Conservation (phyloP, 768 basidiomycete species). For the Scleroderma bovista region DNA sequence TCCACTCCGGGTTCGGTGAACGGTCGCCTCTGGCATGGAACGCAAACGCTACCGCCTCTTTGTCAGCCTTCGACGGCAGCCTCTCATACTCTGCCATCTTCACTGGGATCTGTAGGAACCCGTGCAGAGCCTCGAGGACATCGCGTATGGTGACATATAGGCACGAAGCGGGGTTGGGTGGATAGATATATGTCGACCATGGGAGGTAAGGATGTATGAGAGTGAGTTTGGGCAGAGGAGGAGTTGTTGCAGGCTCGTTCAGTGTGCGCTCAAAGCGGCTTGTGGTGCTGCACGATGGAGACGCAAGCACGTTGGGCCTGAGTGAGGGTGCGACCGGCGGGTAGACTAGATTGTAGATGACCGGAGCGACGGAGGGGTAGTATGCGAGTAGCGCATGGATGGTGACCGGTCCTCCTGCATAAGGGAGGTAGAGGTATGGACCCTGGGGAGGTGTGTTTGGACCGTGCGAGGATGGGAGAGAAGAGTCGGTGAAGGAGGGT, state of each 20-base stretch:
- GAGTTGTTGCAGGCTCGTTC: constrained; percentile 28
- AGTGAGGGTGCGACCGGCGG: constrained; percentile 15
- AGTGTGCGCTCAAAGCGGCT: constrained; percentile 19
- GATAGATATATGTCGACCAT: constrained; percentile 29
- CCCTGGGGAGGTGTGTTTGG: constrained; percentile 27
- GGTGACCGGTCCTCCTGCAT: constrained; percentile 26
- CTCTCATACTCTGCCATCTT: constrained; percentile 36
- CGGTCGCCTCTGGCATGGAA: constrained; percentile 38
- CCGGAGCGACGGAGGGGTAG: constrained; percentile 18
- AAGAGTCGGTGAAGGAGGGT: constrained; percentile 23
- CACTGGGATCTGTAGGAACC: constrained; percentile 36
- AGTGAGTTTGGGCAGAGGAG: constrained; percentile 22
- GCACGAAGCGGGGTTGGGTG: constrained; percentile 9
- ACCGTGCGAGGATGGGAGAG: constrained; percentile 26
- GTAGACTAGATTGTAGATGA: constrained; percentile 17
- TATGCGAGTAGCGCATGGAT: constrained; percentile 28
- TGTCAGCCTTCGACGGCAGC: constrained; percentile 28
- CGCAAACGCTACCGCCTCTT: constrained; percentile 34
- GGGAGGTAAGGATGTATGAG: constrained; percentile 29
- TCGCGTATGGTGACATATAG: constrained; percentile 39
- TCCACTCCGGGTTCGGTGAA: constrained; percentile 14
- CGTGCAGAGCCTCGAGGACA: constrained; percentile 43
- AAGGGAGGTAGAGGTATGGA: constrained; percentile 9
- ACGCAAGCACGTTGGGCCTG: constrained; percentile 20
- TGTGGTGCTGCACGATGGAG: constrained; percentile 6